phyloP scores from a whole-genome alignment of 1,284 basidiomycete species.

The Abortiporus biennis region DNA sequence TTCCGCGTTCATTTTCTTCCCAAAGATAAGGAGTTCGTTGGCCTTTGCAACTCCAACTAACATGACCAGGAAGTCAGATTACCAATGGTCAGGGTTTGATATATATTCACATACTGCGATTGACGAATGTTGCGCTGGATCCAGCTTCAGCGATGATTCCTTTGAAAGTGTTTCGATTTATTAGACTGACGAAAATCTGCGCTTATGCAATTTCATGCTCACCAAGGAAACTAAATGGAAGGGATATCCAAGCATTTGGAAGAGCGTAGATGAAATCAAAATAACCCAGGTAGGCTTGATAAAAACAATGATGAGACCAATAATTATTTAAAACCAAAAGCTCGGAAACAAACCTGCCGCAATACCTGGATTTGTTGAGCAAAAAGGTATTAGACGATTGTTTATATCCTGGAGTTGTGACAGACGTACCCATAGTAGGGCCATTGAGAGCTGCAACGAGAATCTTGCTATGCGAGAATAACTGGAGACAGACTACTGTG shows the following conservation, averaged over 20 bases:
- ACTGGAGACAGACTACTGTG: no score
- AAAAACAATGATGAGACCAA: background rate
- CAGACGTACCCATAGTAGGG: slow-evolving; percentile 56
- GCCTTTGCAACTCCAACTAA: slow-evolving; percentile 63
- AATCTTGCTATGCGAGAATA: slow-evolving; percentile 61
- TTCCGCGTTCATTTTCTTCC: slow-evolving; percentile 56
- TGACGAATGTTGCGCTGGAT: slow-evolving; percentile 61
- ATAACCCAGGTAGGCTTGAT: slow-evolving; percentile 57
- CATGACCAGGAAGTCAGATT: background rate
- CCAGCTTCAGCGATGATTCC: slow-evolving; percentile 62
- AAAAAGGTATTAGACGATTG: slow-evolving; percentile 7
- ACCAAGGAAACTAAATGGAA: slow-evolving; percentile 69
- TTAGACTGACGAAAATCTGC: slow-evolving; percentile 4
- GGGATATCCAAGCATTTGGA: slow-evolving; percentile 53
- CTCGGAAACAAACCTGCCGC: slow-evolving; percentile 43
- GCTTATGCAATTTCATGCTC: no score
- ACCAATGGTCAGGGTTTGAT: no score
- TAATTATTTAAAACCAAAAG: background rate
- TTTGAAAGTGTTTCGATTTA: slow-evolving; percentile 18
- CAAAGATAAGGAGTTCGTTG: slow-evolving; percentile 64
- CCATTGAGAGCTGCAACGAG: slow-evolving; percentile 63
- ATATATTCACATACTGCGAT: slow-evolving; percentile 43
- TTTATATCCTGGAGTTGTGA: background rate
- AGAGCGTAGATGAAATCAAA: slow-evolving; percentile 73
- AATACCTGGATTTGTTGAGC: slow-evolving; percentile 57